phyloP scores from a whole-genome alignment of 495 filamentous ascomycete genomes.

The Xylaria venustula region DNA sequence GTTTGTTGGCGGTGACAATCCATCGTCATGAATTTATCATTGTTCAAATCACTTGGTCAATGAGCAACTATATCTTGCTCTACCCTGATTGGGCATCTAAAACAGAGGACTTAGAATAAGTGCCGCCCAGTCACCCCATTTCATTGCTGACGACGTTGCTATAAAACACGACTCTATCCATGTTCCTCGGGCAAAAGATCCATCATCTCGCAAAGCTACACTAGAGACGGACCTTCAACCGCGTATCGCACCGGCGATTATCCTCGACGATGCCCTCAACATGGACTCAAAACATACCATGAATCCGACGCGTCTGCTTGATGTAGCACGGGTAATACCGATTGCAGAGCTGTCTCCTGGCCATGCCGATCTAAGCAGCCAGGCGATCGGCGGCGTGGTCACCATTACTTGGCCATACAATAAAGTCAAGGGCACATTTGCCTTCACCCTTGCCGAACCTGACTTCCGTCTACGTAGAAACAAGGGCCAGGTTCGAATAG shows the following conservation, averaged over 20 bases:
- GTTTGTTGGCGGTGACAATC: neutral
- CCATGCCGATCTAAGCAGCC: constrained; percentile 32
- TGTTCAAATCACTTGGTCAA: neutral
- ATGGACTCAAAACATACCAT: constrained; percentile 21
- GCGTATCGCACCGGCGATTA: constrained; percentile 15
- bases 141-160: neutral
- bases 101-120: too few species aligned
- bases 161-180: neutral
- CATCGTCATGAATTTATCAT: neutral
- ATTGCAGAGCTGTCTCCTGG: constrained; percentile 70
- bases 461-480: constrained; percentile 79
- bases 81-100: too few species aligned
- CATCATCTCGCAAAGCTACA: neutral
- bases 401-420: constrained; percentile 93
- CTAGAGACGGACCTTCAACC: neutral
- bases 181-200: neutral
- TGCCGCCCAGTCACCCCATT: too few species aligned
- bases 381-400: constrained; percentile 58
- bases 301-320: constrained; percentile 15
- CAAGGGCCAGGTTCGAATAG: constrained; percentile 79
- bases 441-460: constrained; percentile 78
- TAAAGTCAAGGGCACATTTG: constrained; percentile 64
- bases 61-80: too few species aligned
- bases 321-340: constrained; percentile 41
- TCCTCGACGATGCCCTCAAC: constrained; percentile 20